Evolutionary conservation across 2,329 filamentous ascomycete species (phyloP).

Genomic region (Emericellopsis cladophorae): DNA sequence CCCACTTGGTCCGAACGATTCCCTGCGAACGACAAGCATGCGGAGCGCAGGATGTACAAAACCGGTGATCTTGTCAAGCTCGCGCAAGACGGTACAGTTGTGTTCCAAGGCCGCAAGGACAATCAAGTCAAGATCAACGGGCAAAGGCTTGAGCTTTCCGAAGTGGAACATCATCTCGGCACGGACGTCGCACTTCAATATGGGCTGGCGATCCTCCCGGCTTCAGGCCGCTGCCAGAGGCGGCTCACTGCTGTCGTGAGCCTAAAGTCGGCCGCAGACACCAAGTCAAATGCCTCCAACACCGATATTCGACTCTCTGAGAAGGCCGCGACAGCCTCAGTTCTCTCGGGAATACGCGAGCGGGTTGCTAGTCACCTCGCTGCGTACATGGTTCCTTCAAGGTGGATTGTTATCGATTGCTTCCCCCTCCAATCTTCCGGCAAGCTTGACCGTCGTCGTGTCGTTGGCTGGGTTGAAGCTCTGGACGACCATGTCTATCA

Average conservation of each 20-base stretch:
- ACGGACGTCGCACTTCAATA: background rate
- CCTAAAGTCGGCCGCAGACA: background rate
- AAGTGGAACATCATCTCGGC: conserved; percentile 15
- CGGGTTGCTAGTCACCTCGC: conserved; percentile 45
- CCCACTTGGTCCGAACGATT: conserved; percentile 7
- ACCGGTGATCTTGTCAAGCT: conserved; percentile 34
- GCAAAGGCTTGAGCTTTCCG: conserved; percentile 17
- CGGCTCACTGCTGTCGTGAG: background rate
- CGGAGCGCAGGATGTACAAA: conserved; percentile 20
- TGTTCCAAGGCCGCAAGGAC: conserved; percentile 22
- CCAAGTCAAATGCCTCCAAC: background rate
- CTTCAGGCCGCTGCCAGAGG: conserved; percentile 4
- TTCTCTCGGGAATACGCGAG: conserved; percentile 31
- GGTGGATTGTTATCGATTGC: background rate
- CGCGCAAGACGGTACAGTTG: conserved; percentile 22
- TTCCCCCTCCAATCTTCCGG: conserved; percentile 3
- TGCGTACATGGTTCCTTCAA: conserved; percentile 65
- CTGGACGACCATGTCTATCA: conserved; percentile 1
- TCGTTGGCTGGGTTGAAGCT: conserved; percentile 2
- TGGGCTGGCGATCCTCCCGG: conserved; percentile 4
- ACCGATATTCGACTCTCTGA: background rate
- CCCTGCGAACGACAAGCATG: background rate
- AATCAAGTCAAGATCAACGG: conserved; percentile 19
- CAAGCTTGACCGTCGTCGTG: conserved; percentile 3
- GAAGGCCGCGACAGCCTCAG: background rate